Evolutionary conservation across 331 rosid species (phyloP).

Genomic region (Quercus tomentella): DNA sequence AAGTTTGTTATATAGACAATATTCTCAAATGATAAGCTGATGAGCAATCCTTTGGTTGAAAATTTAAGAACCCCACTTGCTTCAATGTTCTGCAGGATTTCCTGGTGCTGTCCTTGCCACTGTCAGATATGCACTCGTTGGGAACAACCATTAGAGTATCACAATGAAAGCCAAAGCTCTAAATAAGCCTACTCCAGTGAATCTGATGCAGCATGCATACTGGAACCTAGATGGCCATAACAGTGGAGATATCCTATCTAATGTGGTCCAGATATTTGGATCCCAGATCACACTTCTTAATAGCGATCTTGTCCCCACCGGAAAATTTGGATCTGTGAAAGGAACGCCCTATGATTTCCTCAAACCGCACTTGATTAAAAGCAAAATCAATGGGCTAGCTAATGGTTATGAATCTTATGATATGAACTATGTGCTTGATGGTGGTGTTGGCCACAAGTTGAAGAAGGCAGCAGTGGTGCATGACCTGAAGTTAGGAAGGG

Average conservation of each 20-base stretch:
- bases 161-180: slow-evolving; percentile 68
- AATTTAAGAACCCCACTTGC: background rate
- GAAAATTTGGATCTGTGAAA: slow-evolving; percentile 39
- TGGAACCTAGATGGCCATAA: slow-evolving; percentile 78
- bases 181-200: slow-evolving; percentile 80
- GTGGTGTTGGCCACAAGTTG: slow-evolving; percentile 10
- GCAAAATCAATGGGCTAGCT: slow-evolving; percentile 40
- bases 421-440: slow-evolving; percentile 58
- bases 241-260: slow-evolving; percentile 55
- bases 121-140: slow-evolving; percentile 50
- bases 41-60: background rate
- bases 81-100: slow-evolving; percentile 46
- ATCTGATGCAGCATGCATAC: slow-evolving; percentile 56
- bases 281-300: slow-evolving; percentile 52
- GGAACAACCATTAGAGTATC: slow-evolving; percentile 37
- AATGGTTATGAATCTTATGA: slow-evolving; percentile 68
- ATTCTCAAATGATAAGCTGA: background rate
- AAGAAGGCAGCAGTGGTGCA: slow-evolving; percentile 44
- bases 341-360: slow-evolving; percentile 81
- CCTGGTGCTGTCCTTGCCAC: slow-evolving; percentile 64
- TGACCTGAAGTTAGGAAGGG: slow-evolving; percentile 61
- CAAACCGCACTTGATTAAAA: slow-evolving; percentile 43
- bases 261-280: slow-evolving; percentile 46
- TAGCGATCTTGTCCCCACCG: slow-evolving; percentile 49
- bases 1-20: background rate